Conservation (phyloP, 495 filamentous ascomycete genomes). For the Daldinia vernicosa region DNA sequence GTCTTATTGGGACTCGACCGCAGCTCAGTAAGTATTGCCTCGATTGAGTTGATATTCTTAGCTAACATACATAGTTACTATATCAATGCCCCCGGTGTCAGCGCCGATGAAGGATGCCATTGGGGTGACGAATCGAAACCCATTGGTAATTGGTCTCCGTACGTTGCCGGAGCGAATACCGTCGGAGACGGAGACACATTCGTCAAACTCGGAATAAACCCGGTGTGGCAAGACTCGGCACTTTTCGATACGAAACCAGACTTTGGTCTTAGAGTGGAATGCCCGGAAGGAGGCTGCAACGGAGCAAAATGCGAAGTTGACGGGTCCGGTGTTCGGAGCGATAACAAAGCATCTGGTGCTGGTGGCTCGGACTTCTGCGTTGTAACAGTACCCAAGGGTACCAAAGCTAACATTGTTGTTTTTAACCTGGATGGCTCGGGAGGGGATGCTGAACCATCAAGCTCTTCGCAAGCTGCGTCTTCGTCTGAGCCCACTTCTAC, state of each 20-base stretch:
- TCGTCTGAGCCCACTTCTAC: constrained; percentile 32
- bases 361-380: constrained; percentile 81
- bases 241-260: constrained; percentile 67
- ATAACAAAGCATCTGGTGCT: constrained; percentile 66
- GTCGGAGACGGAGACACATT: constrained; percentile 71
- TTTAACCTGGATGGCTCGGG: constrained; percentile 54
- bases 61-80: constrained; percentile 66
- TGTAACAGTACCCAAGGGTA: constrained; percentile 76
- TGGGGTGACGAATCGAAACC: constrained; percentile 74
- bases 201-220: constrained; percentile 83
- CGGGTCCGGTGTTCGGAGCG: constrained; percentile 64
- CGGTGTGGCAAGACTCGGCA: constrained; percentile 69
- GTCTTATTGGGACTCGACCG: constrained; percentile 75
- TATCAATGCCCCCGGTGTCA: constrained; percentile 77
- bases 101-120: constrained; percentile 67
- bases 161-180: constrained; percentile 80
- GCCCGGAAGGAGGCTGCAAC: constrained; percentile 71
- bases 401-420: constrained; percentile 74
- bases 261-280: constrained; percentile 77
- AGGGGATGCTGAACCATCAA: constrained; percentile 26
- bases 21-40: constrained; percentile 70
- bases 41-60: background rate
- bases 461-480: constrained; percentile 27
- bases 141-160: constrained; percentile 82
- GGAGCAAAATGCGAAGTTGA: constrained; percentile 80